A percentile compares a stretch with the other conserved stretches of the same genome.
These are phyloP conservation scores for Stephanodiscus triporus DNA, from an alignment of 108 stramenopile genomes.

Conservation along the genomic window DNA sequence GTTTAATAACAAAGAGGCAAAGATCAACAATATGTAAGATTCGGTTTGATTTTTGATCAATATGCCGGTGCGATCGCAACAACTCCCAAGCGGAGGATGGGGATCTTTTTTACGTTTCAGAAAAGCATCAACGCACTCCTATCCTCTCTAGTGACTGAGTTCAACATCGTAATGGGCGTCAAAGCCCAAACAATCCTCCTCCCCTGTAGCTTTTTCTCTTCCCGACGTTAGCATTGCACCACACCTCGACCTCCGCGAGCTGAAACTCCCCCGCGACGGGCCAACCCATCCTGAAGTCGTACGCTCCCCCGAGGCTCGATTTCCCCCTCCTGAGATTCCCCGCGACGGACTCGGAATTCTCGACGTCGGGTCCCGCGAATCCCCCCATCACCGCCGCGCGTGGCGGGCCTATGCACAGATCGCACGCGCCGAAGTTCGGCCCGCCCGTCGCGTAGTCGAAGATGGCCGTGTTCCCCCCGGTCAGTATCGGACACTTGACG, in stretches of 20 bases:
- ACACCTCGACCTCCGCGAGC: conserved; percentile 75
- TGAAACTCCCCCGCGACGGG: conserved; percentile 62
- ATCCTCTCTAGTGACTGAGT: too few species aligned
- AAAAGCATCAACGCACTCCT: too few species aligned
- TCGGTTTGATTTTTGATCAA: too few species aligned
- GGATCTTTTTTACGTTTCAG: too few species aligned
- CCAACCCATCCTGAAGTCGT: conserved; percentile 61
- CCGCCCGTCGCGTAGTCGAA: conserved; percentile 85
- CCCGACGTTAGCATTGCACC: conserved; percentile 61
- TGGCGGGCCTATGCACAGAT: conserved; percentile 73
- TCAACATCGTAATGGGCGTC: background rate
- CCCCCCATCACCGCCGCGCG: conserved; percentile 81
- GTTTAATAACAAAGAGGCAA: too few species aligned
- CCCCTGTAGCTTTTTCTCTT: conserved; percentile 21
- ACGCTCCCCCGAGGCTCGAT: conserved; percentile 63
- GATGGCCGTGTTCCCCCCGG: conserved; percentile 74
- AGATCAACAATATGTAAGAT: too few species aligned
- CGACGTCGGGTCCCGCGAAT: conserved; percentile 84
- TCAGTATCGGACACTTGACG: conserved; percentile 55
- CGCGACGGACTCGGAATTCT: conserved; percentile 57
- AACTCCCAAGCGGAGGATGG: too few species aligned
- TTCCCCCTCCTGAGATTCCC: conserved; percentile 60
- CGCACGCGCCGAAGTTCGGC: conserved; percentile 75
- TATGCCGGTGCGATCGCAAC: too few species aligned
- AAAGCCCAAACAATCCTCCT: conserved; percentile 42